phyloP scores from a whole-genome alignment of 306 rosid species.

The Acmispon strigosus region DNA sequence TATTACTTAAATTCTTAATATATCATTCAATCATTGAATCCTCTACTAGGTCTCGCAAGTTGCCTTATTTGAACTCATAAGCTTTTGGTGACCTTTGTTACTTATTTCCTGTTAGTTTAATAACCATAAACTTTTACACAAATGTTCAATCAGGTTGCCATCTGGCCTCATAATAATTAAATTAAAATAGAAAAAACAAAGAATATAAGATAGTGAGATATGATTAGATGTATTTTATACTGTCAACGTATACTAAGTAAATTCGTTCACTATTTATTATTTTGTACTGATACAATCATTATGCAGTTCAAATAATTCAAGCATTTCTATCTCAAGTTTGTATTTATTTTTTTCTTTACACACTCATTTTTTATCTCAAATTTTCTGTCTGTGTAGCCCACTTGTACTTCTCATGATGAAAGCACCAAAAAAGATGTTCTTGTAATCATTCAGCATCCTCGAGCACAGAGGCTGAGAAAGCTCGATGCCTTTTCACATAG shows the following conservation, averaged over 20 bases:
- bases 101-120: background rate
- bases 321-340: background rate
- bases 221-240: no score
- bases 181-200: no score
- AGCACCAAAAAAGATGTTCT: slow-evolving; percentile 51
- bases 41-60: background rate
- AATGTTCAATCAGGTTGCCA: no score
- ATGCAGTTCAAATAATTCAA: no score
- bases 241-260: no score
- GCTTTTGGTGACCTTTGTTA: background rate
- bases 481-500: slow-evolving; percentile 24
- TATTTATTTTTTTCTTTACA: background rate
- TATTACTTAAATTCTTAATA: background rate
- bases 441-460: slow-evolving; percentile 84
- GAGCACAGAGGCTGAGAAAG: slow-evolving; percentile 30
- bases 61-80: background rate
- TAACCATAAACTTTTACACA: no score
- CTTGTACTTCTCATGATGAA: slow-evolving; percentile 31
- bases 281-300: no score
- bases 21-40: background rate
- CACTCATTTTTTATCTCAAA: background rate
- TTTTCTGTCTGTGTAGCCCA: slow-evolving; percentile 49
- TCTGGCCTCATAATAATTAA: no score
- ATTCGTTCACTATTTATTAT: no score
- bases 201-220: no score